Evolutionary conservation across 2,329 filamentous ascomycete species (phyloP).

Genomic region (Calonectria fujianensis): DNA sequence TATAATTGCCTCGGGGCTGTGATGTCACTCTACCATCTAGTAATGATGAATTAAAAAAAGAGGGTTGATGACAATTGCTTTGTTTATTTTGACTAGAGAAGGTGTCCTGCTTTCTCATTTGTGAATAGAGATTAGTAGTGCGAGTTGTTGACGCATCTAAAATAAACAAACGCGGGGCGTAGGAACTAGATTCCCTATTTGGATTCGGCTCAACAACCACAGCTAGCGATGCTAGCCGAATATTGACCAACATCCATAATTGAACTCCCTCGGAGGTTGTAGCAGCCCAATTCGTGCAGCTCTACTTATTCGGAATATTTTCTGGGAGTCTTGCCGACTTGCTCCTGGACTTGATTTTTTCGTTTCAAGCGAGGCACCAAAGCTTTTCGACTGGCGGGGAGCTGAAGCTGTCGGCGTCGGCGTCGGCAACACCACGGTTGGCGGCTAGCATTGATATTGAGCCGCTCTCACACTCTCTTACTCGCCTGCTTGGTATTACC

Average conservation of each 20-base stretch:
- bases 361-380: neutral
- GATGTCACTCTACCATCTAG: slow-evolving; percentile 29
- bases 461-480: neutral
- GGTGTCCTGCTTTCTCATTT: neutral
- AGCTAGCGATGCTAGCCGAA: neutral
- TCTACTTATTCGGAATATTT: neutral
- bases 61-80: slow-evolving; percentile 27
- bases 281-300: neutral
- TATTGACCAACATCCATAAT: neutral
- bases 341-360: too few species aligned
- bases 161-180: slow-evolving; percentile 1
- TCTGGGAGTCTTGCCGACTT: neutral
- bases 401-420: slow-evolving; percentile 11
- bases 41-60: slow-evolving; percentile 52
- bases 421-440: neutral
- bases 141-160: neutral
- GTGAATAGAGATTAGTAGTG: neutral
- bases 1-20: slow-evolving; percentile 28
- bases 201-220: neutral
- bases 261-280: too few species aligned
- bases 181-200: neutral
- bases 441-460: neutral
- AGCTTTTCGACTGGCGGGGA: neutral
- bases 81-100: neutral
- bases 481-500: neutral